Conservation (phyloP, 2,329 filamentous ascomycete genomes). For the Stagonosporopsis chrysanthemi region DNA sequence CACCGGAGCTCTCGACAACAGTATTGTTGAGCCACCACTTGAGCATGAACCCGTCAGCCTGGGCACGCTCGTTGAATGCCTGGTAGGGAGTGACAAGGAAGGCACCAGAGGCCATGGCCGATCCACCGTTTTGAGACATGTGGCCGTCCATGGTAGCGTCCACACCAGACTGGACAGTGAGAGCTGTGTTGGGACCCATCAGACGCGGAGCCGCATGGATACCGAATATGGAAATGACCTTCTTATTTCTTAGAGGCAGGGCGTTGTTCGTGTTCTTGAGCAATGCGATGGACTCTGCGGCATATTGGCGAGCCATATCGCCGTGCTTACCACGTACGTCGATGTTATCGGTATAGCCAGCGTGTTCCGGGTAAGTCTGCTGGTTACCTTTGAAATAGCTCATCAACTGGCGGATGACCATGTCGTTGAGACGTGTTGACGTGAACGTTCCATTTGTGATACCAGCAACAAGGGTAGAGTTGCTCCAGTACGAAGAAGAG, state of each 20-base stretch:
- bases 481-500: constrained; percentile 25
- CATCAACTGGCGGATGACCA: constrained; percentile 25
- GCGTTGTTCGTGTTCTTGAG: constrained; percentile 62
- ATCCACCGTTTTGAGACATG: constrained; percentile 19
- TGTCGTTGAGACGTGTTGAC: constrained; percentile 26
- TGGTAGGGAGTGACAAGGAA: constrained; percentile 16
- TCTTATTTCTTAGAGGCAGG: constrained; percentile 53
- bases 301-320: constrained; percentile 24
- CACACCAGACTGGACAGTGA: constrained; percentile 18
- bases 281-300: constrained; percentile 45
- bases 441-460: constrained; percentile 27
- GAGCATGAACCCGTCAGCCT: constrained; percentile 19
- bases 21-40: constrained; percentile 25
- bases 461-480: constrained; percentile 25
- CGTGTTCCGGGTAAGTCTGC: constrained; percentile 8
- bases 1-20: constrained; percentile 9
- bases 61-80: constrained; percentile 18
- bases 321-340: constrained; percentile 20
- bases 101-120: constrained; percentile 18
- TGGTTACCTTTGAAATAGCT: constrained; percentile 10
- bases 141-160: constrained; percentile 20
- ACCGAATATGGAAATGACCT: constrained; percentile 14
- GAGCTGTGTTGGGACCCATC: constrained; percentile 20
- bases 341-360: constrained; percentile 13
- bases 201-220: constrained; percentile 13